Base-by-base conservation (phyloP, 2,329 filamentous ascomycete genomes). In the Bipolaris zeicola region DNA sequence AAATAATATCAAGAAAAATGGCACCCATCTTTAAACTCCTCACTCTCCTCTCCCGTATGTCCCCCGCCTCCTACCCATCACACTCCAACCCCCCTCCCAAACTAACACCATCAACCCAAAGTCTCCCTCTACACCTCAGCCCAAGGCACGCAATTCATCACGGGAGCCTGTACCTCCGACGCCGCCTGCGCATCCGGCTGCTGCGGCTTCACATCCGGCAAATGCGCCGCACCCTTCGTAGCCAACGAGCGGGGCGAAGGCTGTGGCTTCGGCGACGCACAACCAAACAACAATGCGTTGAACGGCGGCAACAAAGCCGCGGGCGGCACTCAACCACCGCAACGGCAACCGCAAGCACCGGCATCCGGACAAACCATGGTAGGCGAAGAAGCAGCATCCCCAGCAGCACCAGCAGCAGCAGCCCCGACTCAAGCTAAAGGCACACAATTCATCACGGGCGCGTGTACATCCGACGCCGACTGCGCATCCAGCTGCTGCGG, bases 401-500 rank as follows among this genome's bases (percentile, higher is more conserved):
- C 14, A 38, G 6, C n/a, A 38, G 14, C 36, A 38, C 34, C 34
- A 16, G 34, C 34, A 16, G 34, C 34, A n/a, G 10, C 16, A 50
- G 38, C 41, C 20, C 3, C 37, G 36, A n/a, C 36, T 28, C 26
- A 28, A 14, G 50, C 37, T 20, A 41, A 58, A 14, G 74, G 68
- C 31, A 73, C 61, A 3, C 76, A 78, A 52, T 78, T 77, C 66
- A 77, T 78, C 63, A 77, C 76, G 14, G 76, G 76, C 1, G 50
- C 68, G 6, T 78, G 76, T 45, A 60, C 63, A 2, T 70, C 71
- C 4, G 75, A 77, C 50, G 74, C 75, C 5, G 75, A 77, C 55
- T 78, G 76, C 45, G 73, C 72, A 3, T 70, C 71, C 18, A 69
- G 66, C 13, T 77, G 75, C 62, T 77, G 75, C 59, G 75, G 71